Conservation (phyloP, 306 rosid species). For the Cyclanthera cordifolia region DNA sequence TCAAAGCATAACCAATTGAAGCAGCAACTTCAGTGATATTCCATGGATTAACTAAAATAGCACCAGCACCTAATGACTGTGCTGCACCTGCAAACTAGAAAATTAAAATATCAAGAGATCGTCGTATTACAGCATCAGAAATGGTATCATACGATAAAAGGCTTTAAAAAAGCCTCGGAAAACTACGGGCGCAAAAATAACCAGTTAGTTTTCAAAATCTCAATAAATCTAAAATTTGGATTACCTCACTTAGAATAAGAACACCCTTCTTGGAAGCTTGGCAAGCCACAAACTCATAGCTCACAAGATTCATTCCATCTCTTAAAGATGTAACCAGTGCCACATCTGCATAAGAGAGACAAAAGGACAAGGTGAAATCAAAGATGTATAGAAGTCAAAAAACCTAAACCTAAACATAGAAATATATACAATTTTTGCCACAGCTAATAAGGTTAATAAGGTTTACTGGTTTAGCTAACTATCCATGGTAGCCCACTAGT, state of each 20-base stretch:
- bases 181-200: background rate
- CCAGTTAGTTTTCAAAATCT: background rate
- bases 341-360: conserved; percentile 43
- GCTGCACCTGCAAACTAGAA: conserved; percentile 97
- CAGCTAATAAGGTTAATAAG: background rate
- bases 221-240: conserved; percentile 3
- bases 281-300: conserved; percentile 91
- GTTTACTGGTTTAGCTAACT: background rate
- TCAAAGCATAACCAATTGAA: conserved; percentile 80
- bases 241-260: conserved; percentile 92
- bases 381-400: background rate
- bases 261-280: conserved; percentile 94
- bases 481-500: background rate
- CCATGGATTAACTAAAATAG: conserved; percentile 94
- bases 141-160: background rate
- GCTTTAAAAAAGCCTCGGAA: no score
- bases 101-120: background rate
- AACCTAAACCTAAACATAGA: background rate
- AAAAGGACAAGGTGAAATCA: conserved; percentile 9
- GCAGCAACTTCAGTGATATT: conserved; percentile 83
- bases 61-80: conserved; percentile 97
- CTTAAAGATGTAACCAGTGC: conserved; percentile 91
- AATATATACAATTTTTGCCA: no score
- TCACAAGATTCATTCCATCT: conserved; percentile 98
- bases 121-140: background rate